Percentiles rank a stretch among this genome's conserved stretches.
phyloP scores from a whole-genome alignment of 306 rosid genomes.

The Hippophae gyantsensis region DNA sequence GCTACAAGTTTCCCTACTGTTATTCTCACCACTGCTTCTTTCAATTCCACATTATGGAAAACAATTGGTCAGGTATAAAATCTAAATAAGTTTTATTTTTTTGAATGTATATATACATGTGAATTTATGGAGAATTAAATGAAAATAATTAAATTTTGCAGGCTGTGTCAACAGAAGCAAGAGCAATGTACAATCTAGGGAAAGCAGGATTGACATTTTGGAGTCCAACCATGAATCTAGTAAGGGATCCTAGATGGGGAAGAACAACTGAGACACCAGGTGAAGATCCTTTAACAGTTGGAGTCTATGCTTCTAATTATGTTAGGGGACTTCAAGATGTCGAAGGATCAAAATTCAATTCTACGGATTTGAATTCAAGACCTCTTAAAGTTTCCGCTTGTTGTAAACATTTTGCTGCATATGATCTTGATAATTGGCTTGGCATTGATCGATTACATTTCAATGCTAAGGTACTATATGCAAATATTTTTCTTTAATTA shows the following conservation, averaged over 20 bases:
- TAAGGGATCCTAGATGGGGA: conserved; percentile 22
- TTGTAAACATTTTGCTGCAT: conserved; percentile 16
- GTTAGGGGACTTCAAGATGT: conserved; percentile 23
- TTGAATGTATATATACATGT: neutral
- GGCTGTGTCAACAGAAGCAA: conserved; percentile 37
- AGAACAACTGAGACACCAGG: conserved; percentile 17
- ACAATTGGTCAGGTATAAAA: conserved; percentile 10
- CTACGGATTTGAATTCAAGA: conserved; percentile 11
- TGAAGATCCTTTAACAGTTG: conserved; percentile 18
- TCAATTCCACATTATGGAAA: conserved; percentile 13
- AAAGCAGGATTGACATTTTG: conserved; percentile 37
- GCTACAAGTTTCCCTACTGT: conserved; percentile 17
- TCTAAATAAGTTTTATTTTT: neutral
- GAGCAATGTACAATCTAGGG: conserved; percentile 54
- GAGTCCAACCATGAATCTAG: conserved; percentile 19
- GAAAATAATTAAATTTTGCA: neutral
- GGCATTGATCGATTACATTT: conserved; percentile 16
- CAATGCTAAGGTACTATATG: conserved; percentile 9
- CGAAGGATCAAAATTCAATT: conserved; percentile 7
- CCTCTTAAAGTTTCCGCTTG: conserved; percentile 20
- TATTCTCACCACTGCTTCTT: conserved; percentile 12
- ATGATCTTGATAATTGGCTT: conserved; percentile 13
- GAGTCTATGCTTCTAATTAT: conserved; percentile 9
- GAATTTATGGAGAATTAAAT: neutral
- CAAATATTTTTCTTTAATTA: neutral